Conservation (phyloP, 2,329 filamentous ascomycete genomes). For the Calonectria leucothoes region DNA sequence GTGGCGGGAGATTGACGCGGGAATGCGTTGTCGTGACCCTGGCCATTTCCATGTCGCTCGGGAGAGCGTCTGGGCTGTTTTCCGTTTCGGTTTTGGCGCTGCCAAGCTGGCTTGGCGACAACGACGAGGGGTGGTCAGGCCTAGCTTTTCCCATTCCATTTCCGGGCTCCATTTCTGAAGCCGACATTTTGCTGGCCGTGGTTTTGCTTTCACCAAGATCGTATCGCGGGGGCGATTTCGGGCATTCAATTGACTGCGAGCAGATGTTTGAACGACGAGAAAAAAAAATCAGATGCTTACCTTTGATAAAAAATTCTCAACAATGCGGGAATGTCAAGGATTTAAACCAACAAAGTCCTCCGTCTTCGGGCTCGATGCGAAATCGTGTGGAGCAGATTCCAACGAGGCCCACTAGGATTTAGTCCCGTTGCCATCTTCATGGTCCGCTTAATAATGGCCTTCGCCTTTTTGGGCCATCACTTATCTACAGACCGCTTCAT, state of each 20-base stretch:
- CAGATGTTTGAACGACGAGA: background rate
- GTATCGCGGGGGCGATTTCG: background rate
- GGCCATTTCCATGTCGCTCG: conserved; percentile 4
- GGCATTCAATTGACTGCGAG: background rate
- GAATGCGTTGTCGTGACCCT: conserved; percentile 13
- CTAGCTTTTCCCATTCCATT: background rate
- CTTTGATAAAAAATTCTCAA: background rate
- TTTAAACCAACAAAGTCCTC: conserved; percentile 17
- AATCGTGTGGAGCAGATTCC: conserved; percentile 13
- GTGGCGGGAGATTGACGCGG: conserved; percentile 21
- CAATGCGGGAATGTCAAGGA: conserved; percentile 21
- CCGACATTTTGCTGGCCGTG: no score
- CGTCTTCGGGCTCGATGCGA: conserved; percentile 16
- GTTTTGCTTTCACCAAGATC: no score
- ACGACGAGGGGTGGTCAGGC: background rate
- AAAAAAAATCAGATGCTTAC: background rate
- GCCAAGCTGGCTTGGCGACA: background rate
- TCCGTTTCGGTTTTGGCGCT: background rate
- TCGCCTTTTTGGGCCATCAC: background rate
- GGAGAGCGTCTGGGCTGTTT: background rate
- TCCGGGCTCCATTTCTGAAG: background rate
- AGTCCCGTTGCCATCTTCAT: conserved; percentile 18
- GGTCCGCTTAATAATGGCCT: conserved; percentile 15
- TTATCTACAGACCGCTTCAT: conserved; percentile 9
- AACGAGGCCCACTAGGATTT: conserved; percentile 20